Conservation (phyloP, 345 rosid genomes). For the Microcos paniculata region DNA sequence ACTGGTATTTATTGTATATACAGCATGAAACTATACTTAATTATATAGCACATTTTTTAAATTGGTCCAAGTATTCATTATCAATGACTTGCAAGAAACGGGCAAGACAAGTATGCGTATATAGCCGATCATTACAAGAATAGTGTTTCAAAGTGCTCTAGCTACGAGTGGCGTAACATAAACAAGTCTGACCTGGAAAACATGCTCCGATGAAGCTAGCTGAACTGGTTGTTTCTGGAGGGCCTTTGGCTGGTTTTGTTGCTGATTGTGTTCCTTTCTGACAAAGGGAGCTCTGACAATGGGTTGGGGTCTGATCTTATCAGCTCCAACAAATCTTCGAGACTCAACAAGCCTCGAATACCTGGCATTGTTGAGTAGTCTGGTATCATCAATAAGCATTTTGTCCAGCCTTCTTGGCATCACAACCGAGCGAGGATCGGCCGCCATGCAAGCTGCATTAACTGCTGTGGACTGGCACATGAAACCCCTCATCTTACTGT, state of each 20-base stretch:
- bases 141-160: too few species aligned
- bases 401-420: conserved; percentile 35
- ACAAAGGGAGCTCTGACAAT: conserved; percentile 4
- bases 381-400: conserved; percentile 10
- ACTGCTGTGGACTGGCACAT: conserved; percentile 59
- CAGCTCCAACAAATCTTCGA: conserved; percentile 6
- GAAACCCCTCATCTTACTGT: conserved; percentile 43
- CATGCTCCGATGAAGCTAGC: conserved; percentile 26
- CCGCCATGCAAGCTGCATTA: conserved; percentile 42
- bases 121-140: too few species aligned
- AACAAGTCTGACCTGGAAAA: conserved; percentile 40
- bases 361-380: conserved; percentile 22
- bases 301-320: not conserved
- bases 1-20: too few species aligned
- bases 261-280: conserved; percentile 11
- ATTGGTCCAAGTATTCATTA: too few species aligned
- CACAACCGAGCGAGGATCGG: conserved; percentile 39
- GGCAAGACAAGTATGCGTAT: too few species aligned
- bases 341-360: conserved; percentile 37
- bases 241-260: conserved; percentile 4
- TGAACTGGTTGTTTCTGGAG: conserved; percentile 16
- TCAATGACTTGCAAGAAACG: too few species aligned
- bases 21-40: too few species aligned
- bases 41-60: too few species aligned
- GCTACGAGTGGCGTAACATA: not conserved